Evolutionary conservation across 768 basidiomycete species (phyloP), one percentile per base, ranked within the genome.

Genomic region (Pleurotus eryngii): DNA sequence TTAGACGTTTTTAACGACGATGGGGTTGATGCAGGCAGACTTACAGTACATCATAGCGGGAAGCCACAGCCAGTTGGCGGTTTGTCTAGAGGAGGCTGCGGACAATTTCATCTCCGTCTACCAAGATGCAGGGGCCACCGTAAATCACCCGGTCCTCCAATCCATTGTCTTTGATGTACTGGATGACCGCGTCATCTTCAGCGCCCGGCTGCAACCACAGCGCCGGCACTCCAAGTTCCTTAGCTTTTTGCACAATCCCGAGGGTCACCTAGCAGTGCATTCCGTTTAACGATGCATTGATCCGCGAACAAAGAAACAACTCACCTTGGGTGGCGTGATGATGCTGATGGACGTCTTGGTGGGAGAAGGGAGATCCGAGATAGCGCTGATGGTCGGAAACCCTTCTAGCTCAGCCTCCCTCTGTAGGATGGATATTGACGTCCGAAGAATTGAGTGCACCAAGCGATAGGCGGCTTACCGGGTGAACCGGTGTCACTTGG

Each of bases 151-250:
- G 78, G 65, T 85, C 84, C 35, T 75, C 71, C 61, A 93, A 70
- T 3, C 76, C 81, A 50, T 87, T 84, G 57, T 84, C 80, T 40
- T 81, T 78, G 67, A 95, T 84, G 63, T 81, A 95, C 14, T 75
- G 64, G 14, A 76, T 70, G 47, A 94, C 90, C 2, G 72, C 70
- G 14, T 75, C 78, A 63, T 92, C 86, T 61, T 88, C 85, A 5
- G 92, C 90, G 18, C 92, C 92, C 5, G 94, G 94, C 68, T 96
- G 94, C 27, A 95, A 80, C 94, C 94, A 96, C 45, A 94, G 76
- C 3, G 85, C 79, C 4, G 86, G 87, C n/a, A 91, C 70, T n/a
- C 71, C 70, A n/a, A 84, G 80, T n/a, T 78, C 77, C 68, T 86
- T 85, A 6, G 86, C 88, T 57, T 84, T 77, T 67, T 86, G 74